Evolutionary conservation across 2,329 filamentous ascomycete genomes (phyloP).

Genomic region (Dryadomyces sulphureus): DNA sequence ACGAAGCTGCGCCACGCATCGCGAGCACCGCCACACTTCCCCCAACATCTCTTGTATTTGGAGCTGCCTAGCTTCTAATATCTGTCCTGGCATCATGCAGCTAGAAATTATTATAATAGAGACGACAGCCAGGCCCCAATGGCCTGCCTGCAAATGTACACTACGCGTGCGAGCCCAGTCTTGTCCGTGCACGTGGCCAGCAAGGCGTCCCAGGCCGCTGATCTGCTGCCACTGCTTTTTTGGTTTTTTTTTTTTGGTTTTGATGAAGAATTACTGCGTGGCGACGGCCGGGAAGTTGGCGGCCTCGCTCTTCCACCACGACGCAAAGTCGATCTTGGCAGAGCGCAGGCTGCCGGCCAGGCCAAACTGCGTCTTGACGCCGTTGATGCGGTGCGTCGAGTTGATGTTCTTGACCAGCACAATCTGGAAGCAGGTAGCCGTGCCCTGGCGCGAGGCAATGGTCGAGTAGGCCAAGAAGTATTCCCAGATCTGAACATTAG

Average conservation of each 20-base stretch:
- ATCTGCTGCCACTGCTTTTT: background rate
- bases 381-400: constrained; percentile 67
- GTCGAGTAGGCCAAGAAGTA: constrained; percentile 78
- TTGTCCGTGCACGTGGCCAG: background rate
- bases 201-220: too few species aligned
- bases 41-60: too few species aligned
- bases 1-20: too few species aligned
- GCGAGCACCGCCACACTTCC: too few species aligned
- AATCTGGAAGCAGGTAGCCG: constrained; percentile 78
- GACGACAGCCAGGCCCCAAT: background rate
- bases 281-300: constrained; percentile 17
- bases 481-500: constrained; percentile 60
- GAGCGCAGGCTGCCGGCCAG: constrained; percentile 43
- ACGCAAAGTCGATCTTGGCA: constrained; percentile 19
- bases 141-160: background rate
- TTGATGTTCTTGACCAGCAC: constrained; percentile 83
- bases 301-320: constrained; percentile 19
- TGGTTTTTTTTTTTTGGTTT: background rate
- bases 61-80: too few species aligned
- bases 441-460: constrained; percentile 71
- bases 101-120: background rate
- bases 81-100: background rate
- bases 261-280: background rate
- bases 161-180: background rate
- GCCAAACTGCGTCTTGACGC: constrained; percentile 52